Evolutionary conservation across 805 yeast genomes (phyloP).

Genomic region (Suhomyces prunicola): DNA sequence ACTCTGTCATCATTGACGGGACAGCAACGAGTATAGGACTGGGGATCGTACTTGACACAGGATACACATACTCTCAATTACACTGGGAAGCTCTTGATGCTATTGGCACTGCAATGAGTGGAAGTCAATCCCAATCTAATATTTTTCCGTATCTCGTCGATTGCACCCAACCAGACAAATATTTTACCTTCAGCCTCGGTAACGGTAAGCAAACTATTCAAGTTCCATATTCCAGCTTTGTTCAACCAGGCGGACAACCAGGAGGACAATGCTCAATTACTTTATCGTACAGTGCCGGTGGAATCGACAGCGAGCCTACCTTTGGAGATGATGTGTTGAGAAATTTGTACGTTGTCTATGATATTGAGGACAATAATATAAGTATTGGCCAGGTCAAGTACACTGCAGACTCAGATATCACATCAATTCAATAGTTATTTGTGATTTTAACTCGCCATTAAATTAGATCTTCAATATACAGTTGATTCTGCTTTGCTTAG

Average conservation of each 20-base stretch:
- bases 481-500: too few relatives aligned
- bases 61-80: neutral
- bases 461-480: too few relatives aligned
- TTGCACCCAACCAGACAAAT: slow-evolving; percentile 8
- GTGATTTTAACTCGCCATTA: too few relatives aligned
- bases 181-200: slow-evolving; percentile 3
- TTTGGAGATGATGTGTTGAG: slow-evolving; percentile 55
- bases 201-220: neutral
- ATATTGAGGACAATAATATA: slow-evolving; percentile 43
- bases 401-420: too few relatives aligned
- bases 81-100: neutral
- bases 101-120: neutral
- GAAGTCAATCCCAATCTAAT: neutral
- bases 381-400: slow-evolving; percentile 39
- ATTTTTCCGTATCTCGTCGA: neutral
- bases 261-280: neutral
- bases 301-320: slow-evolving; percentile 8
- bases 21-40: neutral
- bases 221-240: slow-evolving; percentile 6
- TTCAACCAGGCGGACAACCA: neutral
- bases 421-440: too few relatives aligned
- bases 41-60: neutral
- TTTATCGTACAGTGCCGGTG: neutral
- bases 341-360: slow-evolving; percentile 51
- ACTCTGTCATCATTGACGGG: neutral